These are phyloP conservation scores for Thecamonas trahens DNA, from an alignment of 78 protist species.

Conservation along the genomic window DNA sequence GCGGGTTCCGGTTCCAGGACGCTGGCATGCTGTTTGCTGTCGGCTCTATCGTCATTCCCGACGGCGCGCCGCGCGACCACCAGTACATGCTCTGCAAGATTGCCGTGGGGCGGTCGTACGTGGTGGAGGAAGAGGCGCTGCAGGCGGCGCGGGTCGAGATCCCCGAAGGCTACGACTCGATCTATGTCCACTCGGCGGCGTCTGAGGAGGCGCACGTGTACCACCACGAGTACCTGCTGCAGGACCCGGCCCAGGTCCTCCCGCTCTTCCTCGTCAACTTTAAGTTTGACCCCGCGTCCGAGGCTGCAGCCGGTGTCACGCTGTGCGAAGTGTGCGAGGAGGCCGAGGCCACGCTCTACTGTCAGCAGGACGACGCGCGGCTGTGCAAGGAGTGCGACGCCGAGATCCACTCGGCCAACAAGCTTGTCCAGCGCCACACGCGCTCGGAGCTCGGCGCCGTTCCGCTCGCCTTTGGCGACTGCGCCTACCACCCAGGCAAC, in stretches of 20 bases:
- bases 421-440: no score
- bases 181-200: conserved; percentile 1
- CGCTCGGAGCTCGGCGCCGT: neutral
- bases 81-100: conserved; percentile 26
- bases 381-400: neutral
- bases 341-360: no score
- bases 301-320: neutral
- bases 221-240: conserved; percentile 19
- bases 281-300: conserved; percentile 26
- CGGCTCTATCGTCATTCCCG: neutral
- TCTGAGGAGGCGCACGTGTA: neutral
- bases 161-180: conserved; percentile 18
- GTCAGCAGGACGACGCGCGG: no score
- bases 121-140: conserved; percentile 4
- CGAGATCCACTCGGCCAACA: no score
- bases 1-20: conserved; percentile 5
- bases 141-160: neutral
- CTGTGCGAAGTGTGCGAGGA: no score
- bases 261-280: conserved; percentile 35
- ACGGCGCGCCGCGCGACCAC: conserved; percentile 9
- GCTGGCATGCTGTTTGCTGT: neutral
- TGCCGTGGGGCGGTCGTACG: conserved; percentile 12
- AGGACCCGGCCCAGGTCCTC: conserved; percentile 17
- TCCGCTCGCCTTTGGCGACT: neutral
- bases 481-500: conserved; percentile 29